These are phyloP conservation scores for Sicyos edulis DNA, from an alignment of 306 rosid species.

Conservation along the genomic window DNA sequence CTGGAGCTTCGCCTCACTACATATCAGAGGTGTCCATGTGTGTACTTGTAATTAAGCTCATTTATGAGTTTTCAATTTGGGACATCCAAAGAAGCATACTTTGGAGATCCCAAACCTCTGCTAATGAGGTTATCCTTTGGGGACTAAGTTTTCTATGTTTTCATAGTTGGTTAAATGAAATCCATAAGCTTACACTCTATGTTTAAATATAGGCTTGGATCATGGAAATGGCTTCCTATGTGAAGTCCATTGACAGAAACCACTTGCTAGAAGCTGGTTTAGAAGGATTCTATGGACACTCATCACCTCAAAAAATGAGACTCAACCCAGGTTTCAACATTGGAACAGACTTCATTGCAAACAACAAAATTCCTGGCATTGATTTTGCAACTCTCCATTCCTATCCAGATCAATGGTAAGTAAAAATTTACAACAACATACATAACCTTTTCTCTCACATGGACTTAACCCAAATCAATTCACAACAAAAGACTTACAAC, in stretches of 20 bases:
- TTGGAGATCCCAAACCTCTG: no score
- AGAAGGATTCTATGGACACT: constrained; percentile 84
- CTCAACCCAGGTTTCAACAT: constrained; percentile 55
- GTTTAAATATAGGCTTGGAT: constrained; percentile 63
- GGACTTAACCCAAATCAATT: no score
- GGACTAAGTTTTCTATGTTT: no score
- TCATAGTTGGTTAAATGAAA: no score
- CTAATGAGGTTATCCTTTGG: no score
- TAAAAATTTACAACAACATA: constrained; percentile 18
- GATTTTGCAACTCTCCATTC: constrained; percentile 88
- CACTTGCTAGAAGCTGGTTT: constrained; percentile 84
- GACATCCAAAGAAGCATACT: no score
- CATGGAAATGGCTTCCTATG: constrained; percentile 77
- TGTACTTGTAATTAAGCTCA: no score
- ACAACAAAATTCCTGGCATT: constrained; percentile 51
- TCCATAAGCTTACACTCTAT: neutral
- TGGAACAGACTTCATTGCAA: constrained; percentile 82
- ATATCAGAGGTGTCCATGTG: no score
- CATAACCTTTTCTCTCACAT: no score
- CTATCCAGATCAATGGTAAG: constrained; percentile 92
- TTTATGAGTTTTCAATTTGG: no score
- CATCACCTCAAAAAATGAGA: constrained; percentile 61
- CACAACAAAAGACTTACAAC: no score
- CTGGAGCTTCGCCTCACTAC: no score
- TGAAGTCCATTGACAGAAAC: constrained; percentile 77